phyloP scores from a whole-genome alignment of 306 rosid genomes.

The Ceratonia siliqua region DNA sequence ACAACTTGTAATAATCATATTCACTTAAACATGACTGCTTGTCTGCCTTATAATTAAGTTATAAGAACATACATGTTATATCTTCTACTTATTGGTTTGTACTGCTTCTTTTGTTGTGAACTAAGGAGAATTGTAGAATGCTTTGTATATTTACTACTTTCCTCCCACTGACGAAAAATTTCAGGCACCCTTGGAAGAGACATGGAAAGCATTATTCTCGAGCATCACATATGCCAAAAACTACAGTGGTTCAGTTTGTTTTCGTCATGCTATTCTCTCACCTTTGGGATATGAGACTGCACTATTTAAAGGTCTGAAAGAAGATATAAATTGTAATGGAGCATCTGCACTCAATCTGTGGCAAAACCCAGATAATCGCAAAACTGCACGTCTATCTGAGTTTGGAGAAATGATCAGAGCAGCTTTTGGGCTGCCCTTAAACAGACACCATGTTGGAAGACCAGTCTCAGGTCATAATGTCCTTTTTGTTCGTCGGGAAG shows the following conservation, averaged over 20 bases:
- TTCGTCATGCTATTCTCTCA: conserved; percentile 80
- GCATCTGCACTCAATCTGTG: conserved; percentile 69
- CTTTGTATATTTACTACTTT: conserved; percentile 21
- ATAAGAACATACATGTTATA: neutral
- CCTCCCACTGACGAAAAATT: conserved; percentile 25
- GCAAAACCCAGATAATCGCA: conserved; percentile 64
- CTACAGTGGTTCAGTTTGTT: conserved; percentile 79
- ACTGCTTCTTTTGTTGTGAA: conserved; percentile 19
- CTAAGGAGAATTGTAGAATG: conserved; percentile 12
- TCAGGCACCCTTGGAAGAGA: conserved; percentile 89
- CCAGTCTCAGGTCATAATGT: conserved; percentile 55
- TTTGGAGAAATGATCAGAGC: conserved; percentile 94
- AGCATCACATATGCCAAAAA: conserved; percentile 82
- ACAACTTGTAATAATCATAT: conserved; percentile 1
- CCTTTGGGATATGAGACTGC: conserved; percentile 94
- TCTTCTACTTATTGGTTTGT: conserved; percentile 4
- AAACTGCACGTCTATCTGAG: conserved; percentile 89
- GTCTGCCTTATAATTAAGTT: neutral
- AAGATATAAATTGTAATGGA: conserved; percentile 66
- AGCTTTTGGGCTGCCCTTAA: conserved; percentile 66
- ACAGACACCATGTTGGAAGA: conserved; percentile 45
- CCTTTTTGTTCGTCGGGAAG: conserved; percentile 93
- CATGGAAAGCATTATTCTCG: conserved; percentile 87
- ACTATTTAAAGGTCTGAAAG: conserved; percentile 74
- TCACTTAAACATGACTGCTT: neutral